Conservation (phyloP, 2,329 filamentous ascomycete genomes). For the Aspergillus costaricaensis region DNA sequence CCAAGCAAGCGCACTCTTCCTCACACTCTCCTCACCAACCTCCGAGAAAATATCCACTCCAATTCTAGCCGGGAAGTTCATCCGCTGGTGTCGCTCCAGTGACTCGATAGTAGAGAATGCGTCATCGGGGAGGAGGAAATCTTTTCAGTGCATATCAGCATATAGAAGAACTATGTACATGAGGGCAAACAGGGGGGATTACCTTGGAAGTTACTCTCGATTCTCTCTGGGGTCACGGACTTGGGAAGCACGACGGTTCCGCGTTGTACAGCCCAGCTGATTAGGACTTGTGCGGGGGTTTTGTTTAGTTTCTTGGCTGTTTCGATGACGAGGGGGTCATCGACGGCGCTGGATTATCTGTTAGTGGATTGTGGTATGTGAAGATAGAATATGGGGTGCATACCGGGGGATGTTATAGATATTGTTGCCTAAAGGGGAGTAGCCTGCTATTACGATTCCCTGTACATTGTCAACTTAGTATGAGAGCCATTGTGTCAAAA, state of each 20-base stretch:
- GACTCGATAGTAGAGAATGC: conserved; percentile 17
- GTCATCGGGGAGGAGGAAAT: conserved; percentile 18
- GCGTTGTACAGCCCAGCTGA: conserved; percentile 22
- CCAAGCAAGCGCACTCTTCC: conserved; percentile 16
- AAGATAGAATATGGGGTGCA: background rate
- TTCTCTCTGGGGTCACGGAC: conserved; percentile 18
- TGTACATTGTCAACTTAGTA: background rate
- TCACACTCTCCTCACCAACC: conserved; percentile 17
- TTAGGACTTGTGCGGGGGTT: conserved; percentile 16
- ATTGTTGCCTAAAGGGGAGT: conserved; percentile 51
- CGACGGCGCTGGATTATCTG: conserved; percentile 11
- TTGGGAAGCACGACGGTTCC: conserved; percentile 20
- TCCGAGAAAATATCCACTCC: conserved; percentile 22
- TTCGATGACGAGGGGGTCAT: conserved; percentile 17
- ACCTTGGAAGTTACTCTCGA: conserved; percentile 20
- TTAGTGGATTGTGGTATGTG: background rate
- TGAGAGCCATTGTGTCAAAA: conserved; percentile 27
- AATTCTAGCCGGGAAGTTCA: conserved; percentile 19
- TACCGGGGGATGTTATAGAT: conserved; percentile 23
- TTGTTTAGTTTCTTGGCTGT: conserved; percentile 14
- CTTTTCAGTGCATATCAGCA: background rate
- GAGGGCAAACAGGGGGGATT: background rate
- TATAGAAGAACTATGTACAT: no score
- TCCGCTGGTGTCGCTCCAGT: conserved; percentile 17
- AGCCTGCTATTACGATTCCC: conserved; percentile 50